Percentiles rank a stretch among this genome's conserved stretches.
phyloP scores from a whole-genome alignment of 2,329 filamentous ascomycete genomes.

The Ilyonectria sp. region DNA sequence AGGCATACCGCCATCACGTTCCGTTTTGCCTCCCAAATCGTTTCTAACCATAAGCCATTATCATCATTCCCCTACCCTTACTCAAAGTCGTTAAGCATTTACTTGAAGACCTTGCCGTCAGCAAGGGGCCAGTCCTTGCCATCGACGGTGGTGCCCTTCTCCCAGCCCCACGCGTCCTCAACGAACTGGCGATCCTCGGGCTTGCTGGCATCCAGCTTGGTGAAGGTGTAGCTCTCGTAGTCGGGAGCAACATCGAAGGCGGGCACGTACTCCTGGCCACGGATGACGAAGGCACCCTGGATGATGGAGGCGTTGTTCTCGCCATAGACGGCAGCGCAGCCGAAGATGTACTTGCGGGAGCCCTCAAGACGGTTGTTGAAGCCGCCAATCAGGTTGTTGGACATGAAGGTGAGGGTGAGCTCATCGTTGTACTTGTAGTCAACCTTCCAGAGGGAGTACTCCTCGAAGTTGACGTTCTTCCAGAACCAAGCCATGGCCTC shows the following conservation, averaged over 20 bases:
- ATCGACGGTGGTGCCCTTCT: constrained; percentile 83
- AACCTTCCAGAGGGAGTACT: constrained; percentile 95
- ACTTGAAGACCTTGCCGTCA: constrained; percentile 99
- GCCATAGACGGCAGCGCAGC: constrained; percentile 90
- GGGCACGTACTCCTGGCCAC: constrained; percentile 86
- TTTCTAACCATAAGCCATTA: constrained; percentile 54
- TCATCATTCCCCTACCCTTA: constrained; percentile 46
- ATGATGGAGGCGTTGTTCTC: constrained; percentile 91
- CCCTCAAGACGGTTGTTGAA: constrained; percentile 98
- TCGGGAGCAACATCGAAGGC: constrained; percentile 98
- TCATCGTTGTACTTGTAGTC: constrained; percentile 99
- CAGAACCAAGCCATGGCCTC: constrained; percentile 97
- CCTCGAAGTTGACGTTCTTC: constrained; percentile 93
- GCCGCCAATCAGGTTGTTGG: constrained; percentile 96
- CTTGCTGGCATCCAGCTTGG: constrained; percentile 93
- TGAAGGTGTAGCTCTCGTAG: constrained; percentile 96
- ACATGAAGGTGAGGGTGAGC: constrained; percentile 98
- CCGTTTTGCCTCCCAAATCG: constrained; percentile 48
- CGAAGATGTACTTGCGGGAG: constrained; percentile 98
- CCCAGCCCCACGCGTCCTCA: constrained; percentile 92
- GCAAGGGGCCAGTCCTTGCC: constrained; percentile 93
- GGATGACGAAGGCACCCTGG: constrained; percentile 93
- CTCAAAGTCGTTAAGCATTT: constrained; percentile 59
- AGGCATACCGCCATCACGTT: constrained; percentile 48
- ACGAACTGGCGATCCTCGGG: constrained; percentile 88